Percentiles rank a stretch among this genome's conserved stretches.
Conservation (phyloP, 139 green algal genomes). For the Chlamydomonas asymmetrica region DNA sequence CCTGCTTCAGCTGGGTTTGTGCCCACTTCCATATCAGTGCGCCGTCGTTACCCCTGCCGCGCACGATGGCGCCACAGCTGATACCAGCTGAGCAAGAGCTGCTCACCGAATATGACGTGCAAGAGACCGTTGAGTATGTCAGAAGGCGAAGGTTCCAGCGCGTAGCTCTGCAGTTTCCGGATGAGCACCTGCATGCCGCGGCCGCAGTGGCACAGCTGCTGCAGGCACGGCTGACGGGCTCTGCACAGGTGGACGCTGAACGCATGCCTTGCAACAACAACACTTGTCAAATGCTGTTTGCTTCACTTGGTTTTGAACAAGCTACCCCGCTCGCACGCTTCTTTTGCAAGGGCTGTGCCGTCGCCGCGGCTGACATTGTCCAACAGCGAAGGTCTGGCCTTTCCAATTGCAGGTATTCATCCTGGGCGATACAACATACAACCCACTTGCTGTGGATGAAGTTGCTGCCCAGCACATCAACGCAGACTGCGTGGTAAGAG, state of each 20-base stretch:
- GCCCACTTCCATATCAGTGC: too few species aligned
- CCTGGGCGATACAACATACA: constrained; percentile 85
- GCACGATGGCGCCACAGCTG: too few species aligned
- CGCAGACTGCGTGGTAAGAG: constrained; percentile 72
- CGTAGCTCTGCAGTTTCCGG: constrained; percentile 77
- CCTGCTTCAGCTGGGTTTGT: too few species aligned
- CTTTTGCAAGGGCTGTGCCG: background rate
- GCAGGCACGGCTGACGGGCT: constrained; percentile 10
- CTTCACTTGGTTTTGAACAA: background rate
- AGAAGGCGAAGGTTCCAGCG: constrained; percentile 25
- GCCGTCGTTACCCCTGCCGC: too few species aligned
- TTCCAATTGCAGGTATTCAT: constrained; percentile 63
- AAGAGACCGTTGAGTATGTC: constrained; percentile 55
- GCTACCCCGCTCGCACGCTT: background rate
- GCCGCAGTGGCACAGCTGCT: constrained; percentile 35
- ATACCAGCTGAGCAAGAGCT: too few species aligned
- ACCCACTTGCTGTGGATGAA: constrained; percentile 80
- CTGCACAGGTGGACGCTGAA: constrained; percentile 5
- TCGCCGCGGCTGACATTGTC: background rate
- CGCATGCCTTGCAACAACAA: background rate
- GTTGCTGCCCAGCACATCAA: constrained; percentile 77
- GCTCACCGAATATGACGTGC: constrained; percentile 42
- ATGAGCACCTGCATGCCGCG: constrained; percentile 59
- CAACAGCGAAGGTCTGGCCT: background rate
- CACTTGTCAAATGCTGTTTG: background rate